phyloP scores from a whole-genome alignment of 2,329 filamentous ascomycete genomes.

The Alternaria consortialis region DNA sequence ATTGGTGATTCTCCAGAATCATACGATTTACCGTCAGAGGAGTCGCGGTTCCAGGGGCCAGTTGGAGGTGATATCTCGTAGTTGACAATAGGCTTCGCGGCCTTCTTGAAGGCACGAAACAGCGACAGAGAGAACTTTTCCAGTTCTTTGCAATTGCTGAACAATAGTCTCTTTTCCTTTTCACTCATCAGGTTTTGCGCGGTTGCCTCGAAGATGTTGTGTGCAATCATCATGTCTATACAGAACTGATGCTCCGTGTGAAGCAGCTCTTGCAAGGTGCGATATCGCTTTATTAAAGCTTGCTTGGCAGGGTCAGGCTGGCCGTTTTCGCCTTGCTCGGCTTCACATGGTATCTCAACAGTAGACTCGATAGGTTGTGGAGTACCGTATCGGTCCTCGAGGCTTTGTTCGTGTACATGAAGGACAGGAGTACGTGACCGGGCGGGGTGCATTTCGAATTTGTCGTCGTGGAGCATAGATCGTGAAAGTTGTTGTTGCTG shows the following conservation, averaged over 20 bases:
- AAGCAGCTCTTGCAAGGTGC: slow-evolving; percentile 89
- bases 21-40: slow-evolving; percentile 27
- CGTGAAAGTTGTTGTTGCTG: slow-evolving; percentile 18
- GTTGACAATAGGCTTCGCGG: slow-evolving; percentile 78
- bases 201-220: slow-evolving; percentile 97
- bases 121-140: slow-evolving; percentile 85
- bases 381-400: slow-evolving; percentile 31
- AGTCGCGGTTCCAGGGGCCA: slow-evolving; percentile 37
- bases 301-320: slow-evolving; percentile 35
- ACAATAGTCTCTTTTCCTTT: slow-evolving; percentile 88
- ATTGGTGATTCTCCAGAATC: slow-evolving; percentile 28
- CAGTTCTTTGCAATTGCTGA: slow-evolving; percentile 91
- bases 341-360: slow-evolving; percentile 14
- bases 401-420: slow-evolving; percentile 26
- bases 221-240: slow-evolving; percentile 94
- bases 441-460: slow-evolving; percentile 35
- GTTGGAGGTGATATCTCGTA: slow-evolving; percentile 49
- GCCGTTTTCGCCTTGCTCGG: slow-evolving; percentile 25
- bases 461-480: slow-evolving; percentile 22
- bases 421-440: slow-evolving; percentile 34
- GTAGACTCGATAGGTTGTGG: slow-evolving; percentile 25
- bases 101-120: slow-evolving; percentile 80
- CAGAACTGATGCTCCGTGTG: slow-evolving; percentile 93
- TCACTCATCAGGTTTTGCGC: slow-evolving; percentile 79
- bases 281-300: slow-evolving; percentile 75